phyloP scores from a whole-genome alignment of 2,329 filamentous ascomycete genomes.

The Lachnellula subtilissima region DNA sequence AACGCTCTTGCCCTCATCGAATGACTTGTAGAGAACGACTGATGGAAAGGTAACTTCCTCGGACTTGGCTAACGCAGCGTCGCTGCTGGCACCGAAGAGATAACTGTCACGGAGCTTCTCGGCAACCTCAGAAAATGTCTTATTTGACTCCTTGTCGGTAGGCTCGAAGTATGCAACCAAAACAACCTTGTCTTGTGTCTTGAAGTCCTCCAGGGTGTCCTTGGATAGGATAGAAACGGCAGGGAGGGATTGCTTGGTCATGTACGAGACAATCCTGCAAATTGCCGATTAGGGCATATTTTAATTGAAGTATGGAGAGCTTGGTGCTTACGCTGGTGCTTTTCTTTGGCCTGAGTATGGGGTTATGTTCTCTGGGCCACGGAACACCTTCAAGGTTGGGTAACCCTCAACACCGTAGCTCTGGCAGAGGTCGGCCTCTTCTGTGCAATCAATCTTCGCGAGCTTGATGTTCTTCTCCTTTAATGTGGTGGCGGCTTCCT shows the following conservation, averaged over 20 bases:
- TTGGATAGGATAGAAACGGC: conserved; percentile 79
- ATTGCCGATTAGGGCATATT: conserved; percentile 5
- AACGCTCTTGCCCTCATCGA: conserved; percentile 90
- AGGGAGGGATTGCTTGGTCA: conserved; percentile 96
- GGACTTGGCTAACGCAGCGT: conserved; percentile 77
- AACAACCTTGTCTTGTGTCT: conserved; percentile 95
- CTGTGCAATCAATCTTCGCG: conserved; percentile 91
- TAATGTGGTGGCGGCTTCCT: conserved; percentile 75
- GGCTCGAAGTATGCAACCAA: conserved; percentile 80
- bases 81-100: conserved; percentile 85
- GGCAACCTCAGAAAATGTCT: conserved; percentile 67
- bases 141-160: conserved; percentile 78
- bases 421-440: conserved; percentile 87
- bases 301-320: neutral
- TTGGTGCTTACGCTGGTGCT: conserved; percentile 59
- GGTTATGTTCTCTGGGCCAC: conserved; percentile 72
- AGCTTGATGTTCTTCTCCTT: conserved; percentile 86
- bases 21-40: conserved; percentile 93
- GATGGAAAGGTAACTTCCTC: conserved; percentile 85
- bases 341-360: conserved; percentile 90
- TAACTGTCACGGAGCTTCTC: conserved; percentile 82
- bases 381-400: conserved; percentile 98
- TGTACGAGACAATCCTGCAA: conserved; percentile 69
- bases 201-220: conserved; percentile 89
- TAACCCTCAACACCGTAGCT: conserved; percentile 91